These are phyloP conservation scores for Emergomyces orientalis DNA, from an alignment of 2,329 filamentous ascomycete genomes.

Conservation along the genomic window DNA sequence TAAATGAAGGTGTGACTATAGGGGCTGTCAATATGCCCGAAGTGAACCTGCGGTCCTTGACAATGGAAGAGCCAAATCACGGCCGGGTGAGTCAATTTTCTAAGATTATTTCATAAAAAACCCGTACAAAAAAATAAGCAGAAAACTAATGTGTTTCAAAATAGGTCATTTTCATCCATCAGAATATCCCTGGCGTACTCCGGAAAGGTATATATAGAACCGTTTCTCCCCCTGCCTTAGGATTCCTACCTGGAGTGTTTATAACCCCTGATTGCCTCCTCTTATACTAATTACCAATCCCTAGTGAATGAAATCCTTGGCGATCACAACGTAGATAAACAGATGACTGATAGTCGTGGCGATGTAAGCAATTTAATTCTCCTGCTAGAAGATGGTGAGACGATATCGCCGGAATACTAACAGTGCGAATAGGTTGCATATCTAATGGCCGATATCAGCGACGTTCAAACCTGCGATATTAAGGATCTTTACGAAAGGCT, in stretches of 20 bases:
- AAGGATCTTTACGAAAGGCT: conserved; percentile 76
- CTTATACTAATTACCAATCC: conserved; percentile 13
- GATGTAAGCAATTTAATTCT: conserved; percentile 50
- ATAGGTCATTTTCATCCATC: conserved; percentile 86
- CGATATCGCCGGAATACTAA: not conserved
- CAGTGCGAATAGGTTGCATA: conserved; percentile 60
- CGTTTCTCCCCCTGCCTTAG: not conserved
- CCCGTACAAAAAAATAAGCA: not conserved
- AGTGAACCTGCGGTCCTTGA: conserved; percentile 79
- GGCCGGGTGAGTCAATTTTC: conserved; percentile 53
- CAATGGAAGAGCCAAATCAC: conserved; percentile 78
- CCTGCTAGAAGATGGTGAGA: not conserved
- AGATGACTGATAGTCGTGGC: conserved; percentile 90
- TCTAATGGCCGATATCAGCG: conserved; percentile 93
- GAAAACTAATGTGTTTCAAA: conserved; percentile 12
- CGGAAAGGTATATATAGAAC: conserved; percentile 53
- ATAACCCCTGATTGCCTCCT: not conserved
- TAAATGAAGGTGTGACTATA: conserved; percentile 86
- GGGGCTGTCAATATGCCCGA: conserved; percentile 97
- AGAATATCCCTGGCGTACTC: conserved; percentile 91
- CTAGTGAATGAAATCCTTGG: conserved; percentile 87
- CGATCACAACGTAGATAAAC: conserved; percentile 97
- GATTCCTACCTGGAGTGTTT: not conserved
- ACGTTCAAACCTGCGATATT: conserved; percentile 70
- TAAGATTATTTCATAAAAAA: not conserved